Percentiles rank a stretch among this genome's conserved stretches.
phyloP scores from a whole-genome alignment of 148 eudicot genomes.

The Nyssa sinensis region DNA sequence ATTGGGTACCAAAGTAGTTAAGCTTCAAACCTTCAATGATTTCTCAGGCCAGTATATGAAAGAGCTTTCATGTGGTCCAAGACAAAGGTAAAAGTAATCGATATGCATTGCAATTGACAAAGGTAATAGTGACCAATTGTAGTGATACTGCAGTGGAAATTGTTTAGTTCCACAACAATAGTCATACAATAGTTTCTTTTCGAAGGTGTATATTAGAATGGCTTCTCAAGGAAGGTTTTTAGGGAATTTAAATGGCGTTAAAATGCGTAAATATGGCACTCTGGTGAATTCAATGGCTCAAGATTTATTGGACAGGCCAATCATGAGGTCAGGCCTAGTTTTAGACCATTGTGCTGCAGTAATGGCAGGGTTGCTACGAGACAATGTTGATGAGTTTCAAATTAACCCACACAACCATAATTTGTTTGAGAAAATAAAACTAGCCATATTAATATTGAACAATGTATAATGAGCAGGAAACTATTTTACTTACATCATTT shows the following conservation, averaged over 20 bases:
- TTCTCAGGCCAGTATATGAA: not conserved
- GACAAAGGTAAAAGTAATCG: not conserved
- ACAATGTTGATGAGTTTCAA: no score
- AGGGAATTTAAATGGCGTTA: not conserved
- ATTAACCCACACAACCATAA: no score
- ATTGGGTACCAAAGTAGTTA: not conserved
- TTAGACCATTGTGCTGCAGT: no score
- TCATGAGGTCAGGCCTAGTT: not conserved
- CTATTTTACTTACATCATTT: no score
- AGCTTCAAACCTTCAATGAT: not conserved
- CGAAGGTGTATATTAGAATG: no score
- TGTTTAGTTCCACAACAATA: not conserved
- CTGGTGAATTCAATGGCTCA: not conserved
- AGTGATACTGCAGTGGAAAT: not conserved
- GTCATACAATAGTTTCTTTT: not conserved
- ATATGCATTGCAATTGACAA: not conserved
- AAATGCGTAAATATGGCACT: not conserved
- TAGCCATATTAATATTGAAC: not conserved
- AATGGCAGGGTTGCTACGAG: no score
- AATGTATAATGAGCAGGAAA: not conserved
- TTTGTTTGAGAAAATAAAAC: no score
- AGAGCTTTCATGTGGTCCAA: no score
- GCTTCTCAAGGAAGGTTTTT: not conserved
- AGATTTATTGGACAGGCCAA: no score
- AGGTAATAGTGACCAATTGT: no score